Conservation (phyloP, 179 eudicot species). For the Camellia oleifera region DNA sequence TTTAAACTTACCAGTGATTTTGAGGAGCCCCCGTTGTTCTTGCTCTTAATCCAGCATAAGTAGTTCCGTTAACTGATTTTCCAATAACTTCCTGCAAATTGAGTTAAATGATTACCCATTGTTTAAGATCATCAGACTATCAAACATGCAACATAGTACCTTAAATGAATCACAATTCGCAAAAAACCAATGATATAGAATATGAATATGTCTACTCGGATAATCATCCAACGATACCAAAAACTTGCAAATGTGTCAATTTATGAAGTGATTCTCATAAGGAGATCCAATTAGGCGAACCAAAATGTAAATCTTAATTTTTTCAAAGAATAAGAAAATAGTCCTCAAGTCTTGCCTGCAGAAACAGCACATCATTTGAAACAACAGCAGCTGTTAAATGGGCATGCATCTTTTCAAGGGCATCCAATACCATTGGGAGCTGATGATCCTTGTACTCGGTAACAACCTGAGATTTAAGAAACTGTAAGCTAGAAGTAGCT, state of each 20-base stretch:
- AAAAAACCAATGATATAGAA: not conserved
- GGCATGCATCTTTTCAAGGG: slow-evolving; percentile 94
- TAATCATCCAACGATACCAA: not conserved
- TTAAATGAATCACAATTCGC: not conserved
- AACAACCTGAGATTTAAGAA: slow-evolving; percentile 43
- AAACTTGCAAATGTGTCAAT: not conserved
- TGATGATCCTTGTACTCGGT: slow-evolving; percentile 83
- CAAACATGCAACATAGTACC: not conserved
- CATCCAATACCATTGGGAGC: slow-evolving; percentile 72
- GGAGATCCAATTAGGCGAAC: not conserved
- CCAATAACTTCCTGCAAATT: slow-evolving; percentile 80
- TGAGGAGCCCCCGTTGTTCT: slow-evolving; percentile 99
- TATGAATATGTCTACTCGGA: not conserved
- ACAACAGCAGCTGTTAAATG: slow-evolving; percentile 99
- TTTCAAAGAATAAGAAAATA: not conserved
- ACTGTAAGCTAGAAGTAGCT: not conserved
- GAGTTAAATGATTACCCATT: not conserved
- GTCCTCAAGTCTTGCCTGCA: slow-evolving; percentile 55
- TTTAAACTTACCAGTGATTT: slow-evolving; percentile 75
- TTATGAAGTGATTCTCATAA: not conserved
- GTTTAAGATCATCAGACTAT: not conserved
- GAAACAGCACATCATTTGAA: slow-evolving; percentile 70
- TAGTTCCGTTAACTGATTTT: slow-evolving; percentile 87
- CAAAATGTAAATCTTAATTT: not conserved
- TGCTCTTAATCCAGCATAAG: slow-evolving; percentile 93